Percentiles rank a stretch among this genome's conserved stretches.
phyloP scores from a whole-genome alignment of 495 filamentous ascomycete species.

The Podospora tetraspora region DNA sequence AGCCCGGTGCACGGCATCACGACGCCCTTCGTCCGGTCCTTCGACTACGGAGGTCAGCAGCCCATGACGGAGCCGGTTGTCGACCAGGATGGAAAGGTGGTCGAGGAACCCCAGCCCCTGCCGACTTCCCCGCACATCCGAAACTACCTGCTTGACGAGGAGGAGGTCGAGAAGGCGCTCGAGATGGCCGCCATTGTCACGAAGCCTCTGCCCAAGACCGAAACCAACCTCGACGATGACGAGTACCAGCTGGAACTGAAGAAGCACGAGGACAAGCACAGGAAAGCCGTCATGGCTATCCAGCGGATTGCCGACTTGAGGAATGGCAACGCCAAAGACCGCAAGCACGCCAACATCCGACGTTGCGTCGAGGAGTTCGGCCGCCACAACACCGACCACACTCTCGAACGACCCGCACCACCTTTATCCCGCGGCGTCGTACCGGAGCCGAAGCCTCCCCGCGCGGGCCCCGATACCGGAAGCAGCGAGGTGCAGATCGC shows the following conservation, averaged over 20 bases:
- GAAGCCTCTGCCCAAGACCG: slow-evolving; percentile 43
- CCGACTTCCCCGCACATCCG: slow-evolving; percentile 49
- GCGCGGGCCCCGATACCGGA: slow-evolving; percentile 85
- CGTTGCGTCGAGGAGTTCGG: slow-evolving; percentile 85
- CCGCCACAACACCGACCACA: slow-evolving; percentile 77
- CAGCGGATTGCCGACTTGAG: slow-evolving; percentile 66
- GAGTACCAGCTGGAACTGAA: slow-evolving; percentile 35
- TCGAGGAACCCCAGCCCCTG: slow-evolving; percentile 30
- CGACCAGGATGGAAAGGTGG: slow-evolving; percentile 33
- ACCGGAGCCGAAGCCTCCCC: slow-evolving; percentile 50
- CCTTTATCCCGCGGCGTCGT: slow-evolving; percentile 36
- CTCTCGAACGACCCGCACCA: slow-evolving; percentile 50
- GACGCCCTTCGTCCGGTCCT: slow-evolving; percentile 79
- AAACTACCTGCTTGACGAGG: slow-evolving; percentile 66
- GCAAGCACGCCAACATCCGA: slow-evolving; percentile 69
- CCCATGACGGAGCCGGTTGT: slow-evolving; percentile 28
- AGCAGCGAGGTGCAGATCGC: slow-evolving; percentile 94
- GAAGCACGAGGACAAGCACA: slow-evolving; percentile 43
- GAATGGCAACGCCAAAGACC: slow-evolving; percentile 71
- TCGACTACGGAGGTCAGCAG: slow-evolving; percentile 55
- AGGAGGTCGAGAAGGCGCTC: slow-evolving; percentile 60
- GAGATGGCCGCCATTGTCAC: slow-evolving; percentile 59
- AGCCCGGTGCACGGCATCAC: slow-evolving; percentile 71
- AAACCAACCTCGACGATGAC: slow-evolving; percentile 40
- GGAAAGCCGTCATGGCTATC: slow-evolving; percentile 59